These are phyloP conservation scores for Sophora flavescens DNA, from an alignment of 306 rosid genomes.

Conservation along the genomic window DNA sequence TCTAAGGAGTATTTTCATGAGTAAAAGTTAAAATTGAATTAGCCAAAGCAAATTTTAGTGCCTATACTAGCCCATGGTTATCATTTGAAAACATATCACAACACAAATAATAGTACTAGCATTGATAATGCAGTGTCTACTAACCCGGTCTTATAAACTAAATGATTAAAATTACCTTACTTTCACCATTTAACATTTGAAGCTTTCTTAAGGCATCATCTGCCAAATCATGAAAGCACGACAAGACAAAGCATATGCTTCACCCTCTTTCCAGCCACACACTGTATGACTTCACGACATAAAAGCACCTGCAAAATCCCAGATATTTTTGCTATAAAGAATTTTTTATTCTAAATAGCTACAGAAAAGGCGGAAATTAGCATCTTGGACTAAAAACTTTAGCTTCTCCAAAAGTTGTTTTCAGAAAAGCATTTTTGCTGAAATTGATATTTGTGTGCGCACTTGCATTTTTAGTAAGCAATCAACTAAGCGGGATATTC, in stretches of 20 bases:
- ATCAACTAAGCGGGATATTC: conserved; percentile 25
- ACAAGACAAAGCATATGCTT: conserved; percentile 82
- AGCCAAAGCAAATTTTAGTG: conserved; percentile 26
- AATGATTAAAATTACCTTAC: conserved; percentile 46
- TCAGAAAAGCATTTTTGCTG: background rate
- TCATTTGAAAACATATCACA: conserved; percentile 1
- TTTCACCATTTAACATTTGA: conserved; percentile 46
- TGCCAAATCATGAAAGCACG: conserved; percentile 69
- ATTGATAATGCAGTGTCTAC: conserved; percentile 19
- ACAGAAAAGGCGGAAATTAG: background rate
- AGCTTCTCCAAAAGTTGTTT: background rate
- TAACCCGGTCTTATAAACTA: conserved; percentile 15
- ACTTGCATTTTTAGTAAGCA: conserved; percentile 9
- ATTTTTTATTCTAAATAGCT: background rate
- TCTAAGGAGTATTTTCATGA: conserved; percentile 5
- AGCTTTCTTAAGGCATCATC: conserved; percentile 55
- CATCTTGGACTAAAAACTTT: background rate
- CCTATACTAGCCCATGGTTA: conserved; percentile 14
- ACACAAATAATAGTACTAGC: background rate
- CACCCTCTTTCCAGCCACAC: conserved; percentile 90
- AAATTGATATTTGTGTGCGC: background rate
- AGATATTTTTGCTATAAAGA: background rate
- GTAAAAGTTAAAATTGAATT: conserved; percentile 17
- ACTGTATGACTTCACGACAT: conserved; percentile 89
- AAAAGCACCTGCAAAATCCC: conserved; percentile 80